Percentiles rank a stretch among this genome's conserved stretches.
Evolutionary conservation across 495 filamentous ascomycete species (phyloP).

Genomic region (Hypoxylon fragiforme): DNA sequence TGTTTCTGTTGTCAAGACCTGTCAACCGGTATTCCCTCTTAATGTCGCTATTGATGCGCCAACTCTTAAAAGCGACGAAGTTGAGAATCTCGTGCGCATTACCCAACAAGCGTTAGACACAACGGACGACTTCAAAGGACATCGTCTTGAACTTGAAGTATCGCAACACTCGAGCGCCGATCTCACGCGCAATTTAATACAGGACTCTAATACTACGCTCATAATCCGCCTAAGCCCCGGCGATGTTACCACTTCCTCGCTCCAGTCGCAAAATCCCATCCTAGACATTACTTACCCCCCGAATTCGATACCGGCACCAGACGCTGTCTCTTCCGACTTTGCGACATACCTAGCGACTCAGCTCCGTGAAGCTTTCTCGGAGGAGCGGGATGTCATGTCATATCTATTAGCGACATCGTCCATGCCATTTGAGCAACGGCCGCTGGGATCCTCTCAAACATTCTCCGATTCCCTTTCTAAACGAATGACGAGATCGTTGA

Average conservation of each 20-base stretch:
- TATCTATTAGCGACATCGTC: constrained; percentile 70
- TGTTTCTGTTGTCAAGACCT: constrained; percentile 59
- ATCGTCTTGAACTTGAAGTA: constrained; percentile 79
- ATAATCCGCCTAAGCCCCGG: constrained; percentile 70
- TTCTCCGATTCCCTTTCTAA: constrained; percentile 53
- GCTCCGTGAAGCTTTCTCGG: constrained; percentile 76
- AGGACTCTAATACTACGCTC: constrained; percentile 51
- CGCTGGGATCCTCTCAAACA: constrained; percentile 46
- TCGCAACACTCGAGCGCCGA: constrained; percentile 47
- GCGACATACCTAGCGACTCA: constrained; percentile 80
- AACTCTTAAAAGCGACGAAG: constrained; percentile 66
- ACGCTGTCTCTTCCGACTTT: constrained; percentile 71
- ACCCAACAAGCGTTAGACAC: constrained; percentile 92
- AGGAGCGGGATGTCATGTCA: constrained; percentile 88
- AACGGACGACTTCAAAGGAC: constrained; percentile 87
- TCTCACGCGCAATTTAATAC: constrained; percentile 21
- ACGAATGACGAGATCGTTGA: constrained; percentile 76
- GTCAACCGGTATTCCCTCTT: constrained; percentile 84
- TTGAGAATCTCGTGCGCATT: constrained; percentile 74
- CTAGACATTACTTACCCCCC: constrained; percentile 81
- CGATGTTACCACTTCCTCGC: constrained; percentile 60
- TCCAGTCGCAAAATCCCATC: constrained; percentile 68
- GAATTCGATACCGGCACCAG: constrained; percentile 69
- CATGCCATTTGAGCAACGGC: constrained; percentile 52
- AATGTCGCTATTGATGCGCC: constrained; percentile 77